Evolutionary conservation across 176 grass and related monocot species (phyloP).

Genomic region (Chloris gayana): DNA sequence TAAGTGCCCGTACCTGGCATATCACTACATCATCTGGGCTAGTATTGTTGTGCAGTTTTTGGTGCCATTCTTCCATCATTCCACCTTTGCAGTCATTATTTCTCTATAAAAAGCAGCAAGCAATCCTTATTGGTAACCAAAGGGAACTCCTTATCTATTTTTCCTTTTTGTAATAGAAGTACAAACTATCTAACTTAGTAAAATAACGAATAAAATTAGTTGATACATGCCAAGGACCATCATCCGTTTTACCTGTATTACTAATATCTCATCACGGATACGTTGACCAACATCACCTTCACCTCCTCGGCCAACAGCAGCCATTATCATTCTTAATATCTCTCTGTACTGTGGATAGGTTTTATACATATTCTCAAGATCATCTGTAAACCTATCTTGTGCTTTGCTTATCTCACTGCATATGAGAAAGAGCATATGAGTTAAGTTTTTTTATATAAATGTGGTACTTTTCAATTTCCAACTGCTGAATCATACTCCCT

Average conservation of each 20-base stretch:
- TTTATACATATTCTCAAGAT: conserved; percentile 85
- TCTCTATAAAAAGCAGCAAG: conserved; percentile 67
- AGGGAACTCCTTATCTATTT: conserved; percentile 3
- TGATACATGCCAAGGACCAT: conserved; percentile 24
- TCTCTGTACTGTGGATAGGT: conserved; percentile 81
- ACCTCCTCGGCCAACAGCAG: conserved; percentile 90
- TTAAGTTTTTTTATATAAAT: conserved; percentile 14
- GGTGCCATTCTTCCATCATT: conserved; percentile 99
- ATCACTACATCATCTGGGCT: conserved; percentile 99
- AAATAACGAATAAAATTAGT: conserved; percentile 29
- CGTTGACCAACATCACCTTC: conserved; percentile 99
- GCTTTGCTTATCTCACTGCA: conserved; percentile 98
- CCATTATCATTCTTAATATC: conserved; percentile 84
- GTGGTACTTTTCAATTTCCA: not conserved
- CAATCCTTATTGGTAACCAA: conserved; percentile 22
- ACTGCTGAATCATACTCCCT: conserved; percentile 3
- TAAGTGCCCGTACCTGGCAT: conserved; percentile 76
- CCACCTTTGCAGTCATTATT: conserved; percentile 96
- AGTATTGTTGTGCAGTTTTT: conserved; percentile 98
- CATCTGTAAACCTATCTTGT: conserved; percentile 87
- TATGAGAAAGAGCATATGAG: conserved; percentile 12
- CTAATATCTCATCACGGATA: conserved; percentile 99
- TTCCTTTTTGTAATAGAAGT: conserved; percentile 6
- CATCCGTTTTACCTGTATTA: conserved; percentile 78
- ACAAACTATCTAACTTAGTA: not conserved